phyloP scores from a whole-genome alignment of 129 eudicot species.

The Scalesia atractyloides region DNA sequence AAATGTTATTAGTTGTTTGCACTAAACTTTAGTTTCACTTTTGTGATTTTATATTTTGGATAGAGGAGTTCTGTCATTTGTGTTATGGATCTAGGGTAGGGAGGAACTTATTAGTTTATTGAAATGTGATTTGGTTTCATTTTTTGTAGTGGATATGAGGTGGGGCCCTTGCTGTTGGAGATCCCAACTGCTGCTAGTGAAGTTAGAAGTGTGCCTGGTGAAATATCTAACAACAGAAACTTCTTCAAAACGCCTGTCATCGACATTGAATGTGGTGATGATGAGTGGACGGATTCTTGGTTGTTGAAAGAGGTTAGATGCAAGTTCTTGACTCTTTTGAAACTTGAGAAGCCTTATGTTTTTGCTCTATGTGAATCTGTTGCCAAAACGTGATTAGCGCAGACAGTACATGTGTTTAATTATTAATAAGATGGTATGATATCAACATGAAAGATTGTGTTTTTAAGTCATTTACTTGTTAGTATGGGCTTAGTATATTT shows the following conservation, averaged over 20 bases:
- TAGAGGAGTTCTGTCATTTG: neutral
- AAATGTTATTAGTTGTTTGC: neutral
- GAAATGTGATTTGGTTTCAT: constrained; percentile 2
- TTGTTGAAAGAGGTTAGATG: constrained; percentile 60
- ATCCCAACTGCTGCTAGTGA: constrained; percentile 33
- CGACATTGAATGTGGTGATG: constrained; percentile 50
- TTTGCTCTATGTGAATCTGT: constrained; percentile 1
- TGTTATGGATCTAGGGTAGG: neutral
- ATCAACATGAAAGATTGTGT: neutral
- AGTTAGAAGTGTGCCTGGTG: constrained; percentile 12
- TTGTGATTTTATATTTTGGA: neutral
- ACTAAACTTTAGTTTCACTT: neutral
- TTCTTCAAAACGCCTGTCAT: constrained; percentile 39
- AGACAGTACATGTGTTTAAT: neutral
- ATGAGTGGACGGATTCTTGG: constrained; percentile 41
- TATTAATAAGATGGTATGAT: constrained; percentile 14
- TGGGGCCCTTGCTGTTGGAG: constrained; percentile 54
- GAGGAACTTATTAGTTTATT: neutral
- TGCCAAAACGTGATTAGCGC: constrained; percentile 9
- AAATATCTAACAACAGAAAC: constrained; percentile 35
- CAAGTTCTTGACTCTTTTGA: constrained; percentile 7
- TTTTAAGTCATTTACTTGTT: constrained; percentile 15
- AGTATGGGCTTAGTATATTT: constrained; percentile 6
- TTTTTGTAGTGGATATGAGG: constrained; percentile 63
- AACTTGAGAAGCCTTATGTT: constrained; percentile 14